A percentile compares a stretch with the other conserved stretches of the same genome.
Evolutionary conservation across 1,284 basidiomycete species (phyloP).

Genomic region (Leccinum fuscescens): DNA sequence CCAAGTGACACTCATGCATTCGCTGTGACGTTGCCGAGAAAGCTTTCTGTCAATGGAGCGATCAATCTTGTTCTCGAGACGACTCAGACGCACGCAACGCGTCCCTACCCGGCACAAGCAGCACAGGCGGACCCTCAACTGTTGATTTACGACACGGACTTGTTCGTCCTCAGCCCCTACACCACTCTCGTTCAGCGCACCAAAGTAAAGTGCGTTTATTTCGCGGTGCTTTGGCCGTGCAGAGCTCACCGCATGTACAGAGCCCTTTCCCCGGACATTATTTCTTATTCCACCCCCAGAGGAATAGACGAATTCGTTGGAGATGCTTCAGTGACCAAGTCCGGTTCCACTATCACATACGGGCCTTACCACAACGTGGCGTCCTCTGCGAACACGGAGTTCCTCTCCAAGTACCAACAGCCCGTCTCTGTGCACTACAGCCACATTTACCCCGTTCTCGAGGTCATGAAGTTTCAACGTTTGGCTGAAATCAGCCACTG

Average conservation of each 20-base stretch:
- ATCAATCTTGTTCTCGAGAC: constrained; percentile 76
- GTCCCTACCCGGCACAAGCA: constrained; percentile 73
- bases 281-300: constrained; percentile 66
- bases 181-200: constrained; percentile 77
- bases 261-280: constrained; percentile 63
- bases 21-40: constrained; percentile 47
- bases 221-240: constrained; percentile 4
- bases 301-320: constrained; percentile 54
- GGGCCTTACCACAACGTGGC: constrained; percentile 83
- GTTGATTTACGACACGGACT: constrained; percentile 74
- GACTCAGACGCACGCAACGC: constrained; percentile 71
- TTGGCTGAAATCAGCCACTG: constrained; percentile 93
- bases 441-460: constrained; percentile 77
- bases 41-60: constrained; percentile 53
- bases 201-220: constrained; percentile 70
- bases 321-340: constrained; percentile 65
- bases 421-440: constrained; percentile 76
- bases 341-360: constrained; percentile 80
- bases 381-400: constrained; percentile 54
- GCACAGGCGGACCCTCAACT: constrained; percentile 79
- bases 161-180: constrained; percentile 83
- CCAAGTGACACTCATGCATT: constrained; percentile 42
- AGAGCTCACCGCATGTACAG: constrained; percentile 38
- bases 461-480: constrained; percentile 72
- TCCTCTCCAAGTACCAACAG: constrained; percentile 62